Base-by-base conservation (phyloP, 2,329 filamentous ascomycete genomes). In the Calonectria hawksworthii region DNA sequence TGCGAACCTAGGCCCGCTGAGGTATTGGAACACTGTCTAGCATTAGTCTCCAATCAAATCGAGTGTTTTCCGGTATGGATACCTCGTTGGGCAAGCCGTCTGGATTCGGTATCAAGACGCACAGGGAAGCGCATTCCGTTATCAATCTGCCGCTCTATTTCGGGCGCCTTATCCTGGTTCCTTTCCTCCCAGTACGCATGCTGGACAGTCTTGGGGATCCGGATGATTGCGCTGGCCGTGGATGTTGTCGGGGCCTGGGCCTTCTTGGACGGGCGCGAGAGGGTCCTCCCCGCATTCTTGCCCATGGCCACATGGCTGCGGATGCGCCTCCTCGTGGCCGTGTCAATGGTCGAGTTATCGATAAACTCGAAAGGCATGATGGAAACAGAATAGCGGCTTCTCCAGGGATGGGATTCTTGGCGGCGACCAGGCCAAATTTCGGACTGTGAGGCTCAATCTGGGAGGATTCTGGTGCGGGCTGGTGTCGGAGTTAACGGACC, bases 271-370 rank as follows among this genome's bases (percentile, higher is more conserved):
- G 72, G 30, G 14, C 68, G 68, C 21, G 59, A 34, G 51, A 76
- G 28, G 41, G 34, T 73, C 50, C 66, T 69, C 34, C 74, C 74
- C 21, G 67, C 66, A 65, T 73, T 76, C 44, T 72, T 74, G n/a
- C 74, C 72, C n/a, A 64, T 70, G n/a, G 72, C 74, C 1, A 67
- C 74, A 54, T 76, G 74, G 56, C 69, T 72, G 41, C 74, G 73
- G 44, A 76, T 73, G 9, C 59, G 68, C 59, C 38, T 69, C 28
- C 74, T 70, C 1, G 72, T 52, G 28, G 74, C 74, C 30, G 50
- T 10, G 18, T 74, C 61, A 9, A 73, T 70, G 14, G 66, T 14
- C 26, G 30, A 67, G 59, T 73, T 72, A 16, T 76, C 65, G 38
- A 76, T 70, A 61, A 76, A 76, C 23, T 72, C 56, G 28, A 76